A percentile compares a stretch with the other conserved stretches of the same genome.
phyloP scores from a whole-genome alignment of 1,284 basidiomycete genomes.

The Porogramme epimiltina region DNA sequence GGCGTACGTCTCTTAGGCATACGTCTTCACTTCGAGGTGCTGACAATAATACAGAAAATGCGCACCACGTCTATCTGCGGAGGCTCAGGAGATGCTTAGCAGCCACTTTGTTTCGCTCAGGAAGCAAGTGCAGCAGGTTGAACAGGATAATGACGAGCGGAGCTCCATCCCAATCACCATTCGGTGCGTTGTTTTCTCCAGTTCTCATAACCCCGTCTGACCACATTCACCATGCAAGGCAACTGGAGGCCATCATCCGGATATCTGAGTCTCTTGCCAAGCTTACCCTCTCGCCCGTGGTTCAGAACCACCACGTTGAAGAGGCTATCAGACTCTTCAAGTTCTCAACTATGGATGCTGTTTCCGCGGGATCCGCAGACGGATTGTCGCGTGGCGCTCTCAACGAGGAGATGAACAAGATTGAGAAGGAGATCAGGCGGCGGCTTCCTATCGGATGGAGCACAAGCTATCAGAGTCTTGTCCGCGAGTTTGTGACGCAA shows the following conservation, averaged over 20 bases:
- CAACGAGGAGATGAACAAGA: conserved; percentile 91
- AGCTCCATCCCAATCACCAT: conserved; percentile 98
- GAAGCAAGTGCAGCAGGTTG: conserved; percentile 95
- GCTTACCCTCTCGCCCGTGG: conserved; percentile 85
- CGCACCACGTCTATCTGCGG: conserved; percentile 89
- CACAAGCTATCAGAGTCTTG: conserved; percentile 91
- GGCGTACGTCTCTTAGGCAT: conserved; percentile 51
- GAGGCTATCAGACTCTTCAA: conserved; percentile 99
- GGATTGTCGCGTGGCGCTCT: conserved; percentile 92
- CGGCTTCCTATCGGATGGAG: conserved; percentile 96
- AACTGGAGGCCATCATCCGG: conserved; percentile 98
- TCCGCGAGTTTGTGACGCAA: conserved; percentile 94
- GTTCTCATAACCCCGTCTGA: not conserved
- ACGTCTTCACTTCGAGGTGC: not conserved
- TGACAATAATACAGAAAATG: conserved; percentile 69
- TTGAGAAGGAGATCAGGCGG: conserved; percentile 90
- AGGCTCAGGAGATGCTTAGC: conserved; percentile 95
- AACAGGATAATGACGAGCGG: conserved; percentile 95
- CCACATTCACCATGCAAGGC: conserved; percentile 49
- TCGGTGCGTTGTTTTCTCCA: conserved; percentile 56
- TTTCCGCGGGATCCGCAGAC: conserved; percentile 90
- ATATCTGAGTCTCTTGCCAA: conserved; percentile 98
- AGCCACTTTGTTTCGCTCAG: conserved; percentile 96
- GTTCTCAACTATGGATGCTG: conserved; percentile 99
- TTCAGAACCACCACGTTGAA: conserved; percentile 94